These are phyloP conservation scores for Thermochaetoides thermophila DNA, from an alignment of 495 filamentous ascomycete genomes.

Conservation along the genomic window DNA sequence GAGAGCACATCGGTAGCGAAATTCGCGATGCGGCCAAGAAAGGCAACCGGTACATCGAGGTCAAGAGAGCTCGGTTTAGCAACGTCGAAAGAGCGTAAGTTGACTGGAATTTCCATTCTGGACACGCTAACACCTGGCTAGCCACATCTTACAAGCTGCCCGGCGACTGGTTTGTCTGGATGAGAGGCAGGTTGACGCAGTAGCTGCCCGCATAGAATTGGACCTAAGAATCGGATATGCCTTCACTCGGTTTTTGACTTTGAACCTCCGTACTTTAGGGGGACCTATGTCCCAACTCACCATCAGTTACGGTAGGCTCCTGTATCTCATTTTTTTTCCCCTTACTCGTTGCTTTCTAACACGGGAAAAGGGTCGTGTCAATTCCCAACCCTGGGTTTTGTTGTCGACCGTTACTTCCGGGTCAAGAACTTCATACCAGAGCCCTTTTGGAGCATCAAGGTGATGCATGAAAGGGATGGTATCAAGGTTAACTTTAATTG, in stretches of 20 bases:
- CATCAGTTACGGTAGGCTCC: conserved; percentile 71
- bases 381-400: conserved; percentile 92
- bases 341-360: neutral
- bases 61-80: conserved; percentile 82
- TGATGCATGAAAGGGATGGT: conserved; percentile 60
- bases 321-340: neutral
- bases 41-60: conserved; percentile 56
- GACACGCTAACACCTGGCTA: conserved; percentile 11
- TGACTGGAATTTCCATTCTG: neutral
- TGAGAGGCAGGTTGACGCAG: conserved; percentile 73
- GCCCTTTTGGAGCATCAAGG: conserved; percentile 80
- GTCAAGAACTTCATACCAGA: conserved; percentile 91
- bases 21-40: conserved; percentile 66
- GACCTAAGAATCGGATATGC: conserved; percentile 83
- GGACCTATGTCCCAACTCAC: conserved; percentile 43
- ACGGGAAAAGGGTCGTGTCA: conserved; percentile 65
- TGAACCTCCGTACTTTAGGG: conserved; percentile 53
- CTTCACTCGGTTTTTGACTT: conserved; percentile 80
- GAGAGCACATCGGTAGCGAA: conserved; percentile 91
- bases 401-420: conserved; percentile 86
- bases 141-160: conserved; percentile 77
- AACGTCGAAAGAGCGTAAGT: conserved; percentile 86
- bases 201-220: conserved; percentile 78
- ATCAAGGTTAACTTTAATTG: conserved; percentile 78
- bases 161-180: conserved; percentile 63